Evolutionary conservation across 257 asterid species (phyloP).

Genomic region (Plantago elongata): DNA sequence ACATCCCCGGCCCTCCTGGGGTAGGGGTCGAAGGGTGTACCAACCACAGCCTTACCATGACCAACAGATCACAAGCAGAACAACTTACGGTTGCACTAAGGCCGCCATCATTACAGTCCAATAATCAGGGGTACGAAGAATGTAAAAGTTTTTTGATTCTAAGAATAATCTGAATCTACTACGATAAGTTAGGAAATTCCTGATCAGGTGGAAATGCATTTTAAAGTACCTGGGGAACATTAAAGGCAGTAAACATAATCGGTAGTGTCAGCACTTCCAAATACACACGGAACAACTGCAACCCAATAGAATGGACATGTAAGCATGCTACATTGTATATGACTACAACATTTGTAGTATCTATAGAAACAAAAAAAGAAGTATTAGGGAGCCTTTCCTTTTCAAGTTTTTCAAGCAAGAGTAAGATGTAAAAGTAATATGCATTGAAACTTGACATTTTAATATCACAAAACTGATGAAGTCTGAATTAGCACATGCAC

Average conservation of each 20-base stretch:
- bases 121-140: no score
- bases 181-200: constrained; percentile 6
- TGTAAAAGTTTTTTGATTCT: no score
- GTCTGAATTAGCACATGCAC: no score
- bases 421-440: no score
- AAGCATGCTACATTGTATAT: constrained; percentile 17
- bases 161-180: background rate
- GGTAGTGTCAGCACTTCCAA: constrained; percentile 67
- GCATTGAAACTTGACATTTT: no score
- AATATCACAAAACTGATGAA: no score
- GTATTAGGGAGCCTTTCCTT: background rate
- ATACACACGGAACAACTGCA: constrained; percentile 59
- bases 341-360: constrained; percentile 5
- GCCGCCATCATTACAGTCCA: no score
- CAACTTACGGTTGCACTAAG: no score
- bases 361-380: constrained; percentile 2
- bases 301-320: constrained; percentile 16
- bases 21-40: no score
- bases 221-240: constrained; percentile 66
- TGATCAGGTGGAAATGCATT: constrained; percentile 7
- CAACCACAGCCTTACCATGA: no score
- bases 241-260: constrained; percentile 49
- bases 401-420: background rate
- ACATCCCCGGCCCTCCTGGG: no score
- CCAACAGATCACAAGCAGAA: no score